These are phyloP conservation scores for Malbranchea zuffiana DNA, from an alignment of 2,329 filamentous ascomycete genomes.

Conservation along the genomic window DNA sequence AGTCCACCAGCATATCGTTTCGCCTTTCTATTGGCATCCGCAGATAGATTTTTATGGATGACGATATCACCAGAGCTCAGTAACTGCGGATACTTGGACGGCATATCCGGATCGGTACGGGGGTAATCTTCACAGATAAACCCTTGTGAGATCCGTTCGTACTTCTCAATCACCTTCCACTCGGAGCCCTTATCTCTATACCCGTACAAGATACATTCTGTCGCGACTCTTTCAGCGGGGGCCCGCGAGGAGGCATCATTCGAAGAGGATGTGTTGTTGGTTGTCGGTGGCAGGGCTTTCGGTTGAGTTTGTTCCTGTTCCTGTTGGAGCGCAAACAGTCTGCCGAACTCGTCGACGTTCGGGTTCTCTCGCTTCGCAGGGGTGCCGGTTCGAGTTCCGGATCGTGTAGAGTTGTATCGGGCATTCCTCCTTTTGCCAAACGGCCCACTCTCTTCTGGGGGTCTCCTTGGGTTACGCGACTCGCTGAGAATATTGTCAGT, in stretches of 20 bases:
- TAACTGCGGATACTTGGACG: slow-evolving; percentile 58
- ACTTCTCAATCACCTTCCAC: slow-evolving; percentile 82
- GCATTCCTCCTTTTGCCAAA: slow-evolving; percentile 46
- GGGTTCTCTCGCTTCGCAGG: slow-evolving; percentile 48
- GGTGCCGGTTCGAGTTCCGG: slow-evolving; percentile 48
- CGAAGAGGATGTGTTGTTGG: slow-evolving; percentile 26
- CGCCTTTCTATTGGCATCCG: slow-evolving; percentile 65
- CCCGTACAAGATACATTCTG: slow-evolving; percentile 77
- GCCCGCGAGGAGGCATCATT: slow-evolving; percentile 32
- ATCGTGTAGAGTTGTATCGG: slow-evolving; percentile 35
- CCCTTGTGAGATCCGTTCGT: slow-evolving; percentile 69
- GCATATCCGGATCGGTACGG: slow-evolving; percentile 63
- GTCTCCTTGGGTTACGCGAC: slow-evolving; percentile 40
- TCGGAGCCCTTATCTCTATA: slow-evolving; percentile 57
- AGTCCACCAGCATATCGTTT: slow-evolving; percentile 71
- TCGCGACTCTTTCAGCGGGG: slow-evolving; percentile 44
- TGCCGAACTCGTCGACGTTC: slow-evolving; percentile 38
- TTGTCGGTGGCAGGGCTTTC: slow-evolving; percentile 29
- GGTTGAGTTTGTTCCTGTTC: slow-evolving; percentile 29
- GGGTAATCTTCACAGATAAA: slow-evolving; percentile 88
- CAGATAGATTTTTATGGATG: slow-evolving; percentile 55
- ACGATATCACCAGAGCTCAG: slow-evolving; percentile 63
- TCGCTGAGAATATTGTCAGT: slow-evolving; percentile 24
- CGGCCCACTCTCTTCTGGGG: slow-evolving; percentile 50
- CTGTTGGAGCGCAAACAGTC: slow-evolving; percentile 36